A percentile compares a stretch with the other conserved stretches of the same genome.
Evolutionary conservation across 345 rosid species (phyloP).

Genomic region (Mangifera indica): DNA sequence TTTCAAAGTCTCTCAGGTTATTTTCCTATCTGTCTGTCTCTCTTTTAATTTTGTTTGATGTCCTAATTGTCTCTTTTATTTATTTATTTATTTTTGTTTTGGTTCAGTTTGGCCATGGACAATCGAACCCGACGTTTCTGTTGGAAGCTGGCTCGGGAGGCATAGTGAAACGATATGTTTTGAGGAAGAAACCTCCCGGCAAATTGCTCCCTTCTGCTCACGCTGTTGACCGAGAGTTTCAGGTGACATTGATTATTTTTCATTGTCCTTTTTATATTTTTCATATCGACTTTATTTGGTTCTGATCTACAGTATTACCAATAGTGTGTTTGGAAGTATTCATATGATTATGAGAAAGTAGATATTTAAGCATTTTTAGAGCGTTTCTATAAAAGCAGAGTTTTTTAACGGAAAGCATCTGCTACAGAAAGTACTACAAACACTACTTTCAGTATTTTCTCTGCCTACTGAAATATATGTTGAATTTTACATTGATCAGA

Average conservation of each 20-base stretch:
- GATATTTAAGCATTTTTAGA: too few species aligned
- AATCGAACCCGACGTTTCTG: conserved; percentile 87
- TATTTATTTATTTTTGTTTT: background rate
- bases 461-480: background rate
- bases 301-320: too few species aligned
- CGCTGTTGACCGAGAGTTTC: conserved; percentile 77
- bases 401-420: too few species aligned
- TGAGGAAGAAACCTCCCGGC: conserved; percentile 97
- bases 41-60: background rate
- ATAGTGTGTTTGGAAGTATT: too few species aligned
- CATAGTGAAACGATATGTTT: conserved; percentile 62
- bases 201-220: conserved; percentile 82
- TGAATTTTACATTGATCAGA: background rate
- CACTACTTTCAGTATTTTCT: too few species aligned
- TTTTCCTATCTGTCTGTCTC: background rate
- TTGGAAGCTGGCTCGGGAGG: conserved; percentile 55
- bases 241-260: background rate
- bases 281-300: background rate
- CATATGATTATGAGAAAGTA: too few species aligned
- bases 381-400: too few species aligned
- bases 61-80: background rate
- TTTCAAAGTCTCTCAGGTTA: conserved; percentile 71
- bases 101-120: conserved; percentile 85
- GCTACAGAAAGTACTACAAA: too few species aligned
- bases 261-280: background rate